Conservation (phyloP, 148 eudicot genomes). For the Amaranthus cruentus region DNA sequence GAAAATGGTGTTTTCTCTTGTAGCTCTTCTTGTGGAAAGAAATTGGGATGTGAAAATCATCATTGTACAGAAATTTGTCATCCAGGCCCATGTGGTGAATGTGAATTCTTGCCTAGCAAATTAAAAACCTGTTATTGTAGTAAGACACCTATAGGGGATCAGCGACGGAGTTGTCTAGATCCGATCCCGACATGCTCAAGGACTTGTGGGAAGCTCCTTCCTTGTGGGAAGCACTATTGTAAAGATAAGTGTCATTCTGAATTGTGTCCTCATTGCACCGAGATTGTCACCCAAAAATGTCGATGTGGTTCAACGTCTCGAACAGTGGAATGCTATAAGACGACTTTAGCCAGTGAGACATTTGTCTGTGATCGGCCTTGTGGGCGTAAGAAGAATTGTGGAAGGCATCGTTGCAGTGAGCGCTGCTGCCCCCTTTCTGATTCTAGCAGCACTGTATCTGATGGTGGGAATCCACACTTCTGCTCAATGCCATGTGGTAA, state of each 20-base stretch:
- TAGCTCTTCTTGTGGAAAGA: constrained; percentile 50
- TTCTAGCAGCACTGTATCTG: constrained; percentile 32
- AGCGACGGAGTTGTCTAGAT: constrained; percentile 66
- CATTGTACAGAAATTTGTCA: constrained; percentile 62
- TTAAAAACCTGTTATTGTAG: constrained; percentile 80
- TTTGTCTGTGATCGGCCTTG: constrained; percentile 82
- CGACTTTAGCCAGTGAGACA: constrained; percentile 35
- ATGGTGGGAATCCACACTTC: constrained; percentile 74
- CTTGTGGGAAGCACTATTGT: constrained; percentile 67
- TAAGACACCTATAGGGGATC: constrained; percentile 50
- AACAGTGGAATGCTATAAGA: constrained; percentile 70
- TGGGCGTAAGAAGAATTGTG: constrained; percentile 88
- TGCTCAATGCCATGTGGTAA: constrained; percentile 89
- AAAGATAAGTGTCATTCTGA: constrained; percentile 70
- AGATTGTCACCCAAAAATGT: constrained; percentile 69
- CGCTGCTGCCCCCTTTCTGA: constrained; percentile 81
- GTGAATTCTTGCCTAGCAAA: constrained; percentile 63
- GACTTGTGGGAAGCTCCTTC: constrained; percentile 65
- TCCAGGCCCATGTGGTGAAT: constrained; percentile 92
- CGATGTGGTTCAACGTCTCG: constrained; percentile 81
- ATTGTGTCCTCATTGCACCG: constrained; percentile 66
- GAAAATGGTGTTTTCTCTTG: constrained; percentile 79
- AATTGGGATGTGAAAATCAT: constrained; percentile 68
- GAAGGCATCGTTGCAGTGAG: constrained; percentile 97
- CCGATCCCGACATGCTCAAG: constrained; percentile 74